Evolutionary conservation across 192 early-diverging fungal species (phyloP), one percentile per base, ranked within the genome.

Genomic region (Entophlyctis helioformis): DNA sequence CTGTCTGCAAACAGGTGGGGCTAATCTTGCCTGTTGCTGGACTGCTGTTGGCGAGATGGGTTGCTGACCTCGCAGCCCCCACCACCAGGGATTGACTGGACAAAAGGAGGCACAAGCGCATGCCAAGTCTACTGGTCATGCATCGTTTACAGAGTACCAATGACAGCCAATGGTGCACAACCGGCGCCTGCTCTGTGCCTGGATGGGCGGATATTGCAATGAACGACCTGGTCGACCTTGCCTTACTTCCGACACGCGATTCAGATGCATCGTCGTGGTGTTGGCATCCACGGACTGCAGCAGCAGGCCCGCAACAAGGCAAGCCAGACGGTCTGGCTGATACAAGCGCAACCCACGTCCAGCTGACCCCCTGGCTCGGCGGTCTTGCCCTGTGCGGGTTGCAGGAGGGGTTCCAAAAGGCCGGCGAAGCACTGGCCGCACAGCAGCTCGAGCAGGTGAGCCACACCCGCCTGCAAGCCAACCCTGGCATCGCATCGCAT

Each of bases 101-200:
- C 71, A 83, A 39, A 72, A 72, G 36, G 77, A 80, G 51, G 81
- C 81, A 19, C 65, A 76, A 36, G 63, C 60, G 42, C 81, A 83
- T 58, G 72, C 75, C 7, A 55, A 60, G 45, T 26, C 62, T 23
- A 76, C 71, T 4, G 71, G 71, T 16, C 69, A 72, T 44, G 22
- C 52, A 19, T n/a, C 25, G 16, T 72, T 72, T 48, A 55, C 48
- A 6, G 69, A 72, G 35, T 67, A 64, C n/a, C n/a, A n/a, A n/a
- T n/a, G n/a, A n/a, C n/a, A n/a, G n/a, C n/a, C n/a, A n/a, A n/a
- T n/a, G n/a, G n/a, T n/a, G n/a, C n/a, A n/a, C n/a, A n/a, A n/a
- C n/a, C n/a, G n/a, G n/a, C n/a, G n/a, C n/a, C n/a, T n/a, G n/a
- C n/a, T n/a, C n/a, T n/a, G n/a, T n/a, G n/a, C n/a, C n/a, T n/a